A percentile compares a stretch with the other conserved stretches of the same genome.
Conservation (phyloP, 2,329 filamentous ascomycete species). For the Scedosporium boydii region DNA sequence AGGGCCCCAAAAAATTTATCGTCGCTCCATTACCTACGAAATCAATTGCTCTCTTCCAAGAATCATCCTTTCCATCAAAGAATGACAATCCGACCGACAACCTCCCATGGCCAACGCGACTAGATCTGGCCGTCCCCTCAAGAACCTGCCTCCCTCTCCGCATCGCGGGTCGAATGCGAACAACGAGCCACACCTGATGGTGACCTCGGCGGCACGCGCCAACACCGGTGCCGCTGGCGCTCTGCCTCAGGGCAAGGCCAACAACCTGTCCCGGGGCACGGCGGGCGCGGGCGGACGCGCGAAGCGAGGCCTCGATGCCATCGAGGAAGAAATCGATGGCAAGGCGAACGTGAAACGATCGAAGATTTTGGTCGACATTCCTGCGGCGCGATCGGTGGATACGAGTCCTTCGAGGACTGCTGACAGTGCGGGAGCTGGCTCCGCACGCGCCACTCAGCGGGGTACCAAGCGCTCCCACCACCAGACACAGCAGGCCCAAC, state of each 20-base stretch:
- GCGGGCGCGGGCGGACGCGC: slow-evolving; percentile 25
- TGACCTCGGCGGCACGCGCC: slow-evolving; percentile 19
- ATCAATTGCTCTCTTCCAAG: background rate
- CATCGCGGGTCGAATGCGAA: slow-evolving; percentile 11
- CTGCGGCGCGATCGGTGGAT: background rate
- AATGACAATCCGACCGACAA: background rate
- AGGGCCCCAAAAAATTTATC: background rate
- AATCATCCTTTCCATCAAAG: background rate
- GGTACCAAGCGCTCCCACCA: background rate
- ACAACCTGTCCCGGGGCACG: slow-evolving; percentile 21
- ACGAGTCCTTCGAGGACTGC: background rate
- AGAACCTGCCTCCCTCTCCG: slow-evolving; percentile 29
- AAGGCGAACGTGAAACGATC: slow-evolving; percentile 37
- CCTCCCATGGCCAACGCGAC: slow-evolving; percentile 41
- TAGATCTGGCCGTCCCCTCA: slow-evolving; percentile 40
- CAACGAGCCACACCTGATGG: slow-evolving; percentile 15
- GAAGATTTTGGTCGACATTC: slow-evolving; percentile 43
- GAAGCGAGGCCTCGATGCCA: slow-evolving; percentile 38
- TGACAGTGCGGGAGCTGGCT: background rate
- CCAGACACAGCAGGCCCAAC: slow-evolving; percentile 3
- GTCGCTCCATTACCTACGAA: background rate
- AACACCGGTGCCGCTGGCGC: slow-evolving; percentile 15
- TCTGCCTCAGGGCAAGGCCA: slow-evolving; percentile 16
- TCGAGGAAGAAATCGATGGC: slow-evolving; percentile 33
- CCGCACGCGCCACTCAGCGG: slow-evolving; percentile 8